Evolutionary conservation across 2,329 filamentous ascomycete genomes (phyloP), one percentile per base, ranked within the genome.

Genomic region (Diaporthe vexans): DNA sequence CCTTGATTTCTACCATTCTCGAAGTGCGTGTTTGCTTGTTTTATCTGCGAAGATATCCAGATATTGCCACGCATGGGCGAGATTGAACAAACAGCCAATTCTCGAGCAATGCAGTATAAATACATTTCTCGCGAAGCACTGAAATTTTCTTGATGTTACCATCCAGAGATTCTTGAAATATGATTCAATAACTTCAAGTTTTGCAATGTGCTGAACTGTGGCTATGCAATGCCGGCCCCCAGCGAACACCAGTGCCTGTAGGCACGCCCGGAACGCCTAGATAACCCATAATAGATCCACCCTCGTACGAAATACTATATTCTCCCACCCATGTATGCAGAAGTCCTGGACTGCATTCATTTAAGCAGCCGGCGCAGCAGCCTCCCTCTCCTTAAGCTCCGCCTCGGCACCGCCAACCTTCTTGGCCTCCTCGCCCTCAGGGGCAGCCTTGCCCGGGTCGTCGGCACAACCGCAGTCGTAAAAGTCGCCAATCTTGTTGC

Each of bases 391-490:
- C 54, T 76, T 76, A 8, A 76, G 67, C 71, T 76, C 75, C 26
- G 52, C 81, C 63, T 76, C 78, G 52, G 77, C 61, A 21, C 4
- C 46, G 19, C 10, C 24, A 19, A 13, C 78, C 58, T 78, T 79
- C 71, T 79, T 79, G 35, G 63, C 29, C 29, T 21, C 43, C 11
- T 9, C 61, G 26, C 59, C 75, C 73, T 77, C 81, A 68, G 76
- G 77, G 2, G 78, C 84, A 78, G 78, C 85, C 78, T 86, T 86
- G 24, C 87, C 86, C 75, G 74, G 74, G 24, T 91, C 90, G n/a
- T 93, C 91, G 19, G 90, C 91, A 79, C 92, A 94, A 0, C 92
- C 92, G 79, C 92, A 94, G 80, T 94, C 91, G 82, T 93, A 94
- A 80, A 92, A 92, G 78, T 93, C 91, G 21, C 91, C 91, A 79